Base-by-base conservation (phyloP, 805 yeast species). In the Kodamaea kaohsiungensis region DNA sequence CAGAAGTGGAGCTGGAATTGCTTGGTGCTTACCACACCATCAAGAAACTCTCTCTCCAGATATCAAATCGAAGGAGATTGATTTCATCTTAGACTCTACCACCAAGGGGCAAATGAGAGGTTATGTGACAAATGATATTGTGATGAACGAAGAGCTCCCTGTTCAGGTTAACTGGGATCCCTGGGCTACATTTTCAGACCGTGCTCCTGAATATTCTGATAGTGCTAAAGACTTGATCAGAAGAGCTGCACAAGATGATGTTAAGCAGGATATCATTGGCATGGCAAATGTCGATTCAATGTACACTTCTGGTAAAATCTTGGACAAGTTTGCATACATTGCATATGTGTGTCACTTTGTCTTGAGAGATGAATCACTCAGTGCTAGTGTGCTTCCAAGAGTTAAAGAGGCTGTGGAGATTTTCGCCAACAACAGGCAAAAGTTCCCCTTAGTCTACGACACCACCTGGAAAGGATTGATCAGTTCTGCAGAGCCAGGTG, bases 261-360 rank as follows among this genome's bases (percentile, higher is more conserved):
- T 81, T 8, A 62, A 76, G 27, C 82, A 76, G 51, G 89, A 87
- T 57, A 78, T 87, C 37, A 70, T 71, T 3, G 79, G 77, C 15
- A 81, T 79, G 68, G 79, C 87, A n/a, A 73, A 87, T 62, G 73
- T 86, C 9, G 90, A 90, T 57, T 90, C 97, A 0, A 92, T 92
- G 89, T 93, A 93, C 71, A 85, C 89, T 17, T 81, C 96, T 1
- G 99, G 98, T 10, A 93, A 95, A 67, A 79, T 84, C 25, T 73
- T 92, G 49, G 97, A 91, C 60, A 95, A 92, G 71, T 95, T 89
- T 70, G 97, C 98, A 0, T 88, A 88, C 78, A 80, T 95, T 51
- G 76, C 91, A 12, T 88, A 88, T 58, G 89, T 86, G 9, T 84
- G 87, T 39, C 85, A 87, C 52, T 85, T 78, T 57, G 78, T 93